Evolutionary conservation across 2,329 filamentous ascomycete species (phyloP).

Genomic region (Penicillium concentricum): DNA sequence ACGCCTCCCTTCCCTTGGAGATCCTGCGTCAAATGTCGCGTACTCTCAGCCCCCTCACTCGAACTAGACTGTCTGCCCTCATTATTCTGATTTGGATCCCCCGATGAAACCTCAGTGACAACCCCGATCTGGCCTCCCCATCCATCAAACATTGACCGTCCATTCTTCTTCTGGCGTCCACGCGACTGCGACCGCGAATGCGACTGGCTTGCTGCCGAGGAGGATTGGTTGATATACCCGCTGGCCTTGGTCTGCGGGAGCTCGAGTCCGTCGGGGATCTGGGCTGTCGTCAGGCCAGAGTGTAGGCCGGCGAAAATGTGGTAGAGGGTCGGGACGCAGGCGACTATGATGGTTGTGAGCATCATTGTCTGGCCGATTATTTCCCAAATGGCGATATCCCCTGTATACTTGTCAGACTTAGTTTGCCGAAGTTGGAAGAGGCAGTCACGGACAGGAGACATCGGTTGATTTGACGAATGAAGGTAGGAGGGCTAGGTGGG

Average conservation of each 20-base stretch:
- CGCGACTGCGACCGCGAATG: neutral
- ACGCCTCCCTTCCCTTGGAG: constrained; percentile 8
- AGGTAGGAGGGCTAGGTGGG: constrained; percentile 16
- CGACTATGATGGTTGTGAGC: constrained; percentile 23
- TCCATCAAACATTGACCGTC: constrained; percentile 5
- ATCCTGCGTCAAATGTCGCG: constrained; percentile 13
- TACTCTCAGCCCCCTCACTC: constrained; percentile 18
- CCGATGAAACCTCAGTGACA: constrained; percentile 6
- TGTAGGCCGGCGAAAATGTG: constrained; percentile 28
- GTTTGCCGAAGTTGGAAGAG: neutral
- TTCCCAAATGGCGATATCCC: constrained; percentile 18
- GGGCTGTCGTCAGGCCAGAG: constrained; percentile 21
- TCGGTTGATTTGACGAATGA: constrained; percentile 18
- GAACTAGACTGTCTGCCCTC: neutral
- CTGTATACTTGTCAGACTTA: constrained; percentile 8
- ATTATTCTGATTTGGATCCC: constrained; percentile 1
- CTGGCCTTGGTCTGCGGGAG: constrained; percentile 7
- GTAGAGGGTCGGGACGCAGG: constrained; percentile 28
- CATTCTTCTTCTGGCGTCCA: neutral
- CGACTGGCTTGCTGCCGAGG: constrained; percentile 3
- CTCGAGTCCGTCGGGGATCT: constrained; percentile 15
- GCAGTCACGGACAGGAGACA: constrained; percentile 17
- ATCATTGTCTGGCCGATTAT: constrained; percentile 25
- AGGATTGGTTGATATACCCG: constrained; percentile 11
- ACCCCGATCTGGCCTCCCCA: constrained; percentile 4